These are phyloP conservation scores for Flaveria ramosissima DNA, from an alignment of 129 eudicot genomes.

Conservation along the genomic window DNA sequence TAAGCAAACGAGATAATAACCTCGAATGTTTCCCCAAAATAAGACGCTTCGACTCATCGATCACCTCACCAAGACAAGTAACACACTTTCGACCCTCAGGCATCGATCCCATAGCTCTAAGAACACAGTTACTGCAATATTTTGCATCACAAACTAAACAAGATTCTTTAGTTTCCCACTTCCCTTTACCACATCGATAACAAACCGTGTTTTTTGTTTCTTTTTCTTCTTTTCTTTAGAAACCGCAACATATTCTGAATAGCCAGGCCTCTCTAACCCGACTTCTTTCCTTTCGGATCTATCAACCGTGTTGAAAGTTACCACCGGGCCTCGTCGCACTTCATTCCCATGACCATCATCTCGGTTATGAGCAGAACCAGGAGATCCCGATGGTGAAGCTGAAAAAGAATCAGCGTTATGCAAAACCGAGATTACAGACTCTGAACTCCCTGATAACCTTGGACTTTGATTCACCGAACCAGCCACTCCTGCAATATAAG, in stretches of 20 bases:
- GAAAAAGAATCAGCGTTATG: slow-evolving; percentile 71
- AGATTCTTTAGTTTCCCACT: slow-evolving; percentile 92
- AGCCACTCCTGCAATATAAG: slow-evolving; percentile 51
- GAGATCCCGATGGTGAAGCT: slow-evolving; percentile 77
- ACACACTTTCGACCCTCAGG: slow-evolving; percentile 56
- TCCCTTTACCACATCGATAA: slow-evolving; percentile 87
- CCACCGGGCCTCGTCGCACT: slow-evolving; percentile 70
- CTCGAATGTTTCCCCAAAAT: slow-evolving; percentile 43
- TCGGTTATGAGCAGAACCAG: slow-evolving; percentile 54
- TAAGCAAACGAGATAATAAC: slow-evolving; percentile 46
- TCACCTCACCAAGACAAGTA: slow-evolving; percentile 38
- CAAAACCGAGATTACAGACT: slow-evolving; percentile 82
- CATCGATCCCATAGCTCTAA: slow-evolving; percentile 55
- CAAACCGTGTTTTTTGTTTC: slow-evolving; percentile 56
- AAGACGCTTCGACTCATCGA: slow-evolving; percentile 40
- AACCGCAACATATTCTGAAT: slow-evolving; percentile 62
- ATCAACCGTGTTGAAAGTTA: slow-evolving; percentile 71
- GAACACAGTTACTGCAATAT: slow-evolving; percentile 42
- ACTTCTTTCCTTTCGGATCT: slow-evolving; percentile 58
- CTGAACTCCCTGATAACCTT: slow-evolving; percentile 78
- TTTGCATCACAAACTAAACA: slow-evolving; percentile 60
- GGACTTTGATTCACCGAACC: slow-evolving; percentile 60
- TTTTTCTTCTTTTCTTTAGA: slow-evolving; percentile 75
- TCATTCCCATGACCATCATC: slow-evolving; percentile 42
- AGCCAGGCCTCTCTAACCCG: slow-evolving; percentile 48